These are phyloP conservation scores for Scortechinia acanthostroma DNA, from an alignment of 2,329 filamentous ascomycete species.

Conservation along the genomic window DNA sequence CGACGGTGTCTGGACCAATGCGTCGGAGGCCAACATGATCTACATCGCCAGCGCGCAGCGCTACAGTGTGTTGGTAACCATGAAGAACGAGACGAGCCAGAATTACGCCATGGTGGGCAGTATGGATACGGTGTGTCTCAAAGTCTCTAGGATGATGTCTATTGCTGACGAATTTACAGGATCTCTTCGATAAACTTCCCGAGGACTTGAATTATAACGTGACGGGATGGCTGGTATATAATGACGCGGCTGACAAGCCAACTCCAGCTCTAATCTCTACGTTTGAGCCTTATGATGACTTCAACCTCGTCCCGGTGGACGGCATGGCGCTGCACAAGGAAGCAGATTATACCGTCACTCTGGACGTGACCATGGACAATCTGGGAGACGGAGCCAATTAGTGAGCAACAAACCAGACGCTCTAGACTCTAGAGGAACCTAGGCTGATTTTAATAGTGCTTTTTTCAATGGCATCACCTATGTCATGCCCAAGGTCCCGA, in stretches of 20 bases:
- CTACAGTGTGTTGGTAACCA: slow-evolving; percentile 37
- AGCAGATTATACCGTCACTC: slow-evolving; percentile 38
- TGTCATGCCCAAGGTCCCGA: slow-evolving; percentile 55
- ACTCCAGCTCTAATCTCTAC: slow-evolving; percentile 34
- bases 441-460: slow-evolving; percentile 22
- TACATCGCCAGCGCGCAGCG: slow-evolving; percentile 40
- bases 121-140: slow-evolving; percentile 10
- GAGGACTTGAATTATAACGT: slow-evolving; percentile 37
- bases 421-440: slow-evolving; percentile 3
- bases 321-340: slow-evolving; percentile 34
- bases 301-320: slow-evolving; percentile 42
- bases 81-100: slow-evolving; percentile 28
- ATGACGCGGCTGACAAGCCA: slow-evolving; percentile 12
- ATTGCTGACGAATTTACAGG: slow-evolving; percentile 20
- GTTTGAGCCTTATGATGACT: slow-evolving; percentile 50
- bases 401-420: slow-evolving; percentile 15
- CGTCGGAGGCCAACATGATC: slow-evolving; percentile 28
- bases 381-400: slow-evolving; percentile 47
- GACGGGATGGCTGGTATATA: slow-evolving; percentile 23
- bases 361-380: slow-evolving; percentile 41
- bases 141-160: too few relatives aligned
- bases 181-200: slow-evolving; percentile 42
- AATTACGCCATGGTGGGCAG: slow-evolving; percentile 36
- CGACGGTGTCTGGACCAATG: slow-evolving; percentile 36
- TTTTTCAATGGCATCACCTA: slow-evolving; percentile 62